Base-by-base conservation (phyloP, 2,329 filamentous ascomycete genomes). In the Ophiocordyceps camponoti-rufipedis region DNA sequence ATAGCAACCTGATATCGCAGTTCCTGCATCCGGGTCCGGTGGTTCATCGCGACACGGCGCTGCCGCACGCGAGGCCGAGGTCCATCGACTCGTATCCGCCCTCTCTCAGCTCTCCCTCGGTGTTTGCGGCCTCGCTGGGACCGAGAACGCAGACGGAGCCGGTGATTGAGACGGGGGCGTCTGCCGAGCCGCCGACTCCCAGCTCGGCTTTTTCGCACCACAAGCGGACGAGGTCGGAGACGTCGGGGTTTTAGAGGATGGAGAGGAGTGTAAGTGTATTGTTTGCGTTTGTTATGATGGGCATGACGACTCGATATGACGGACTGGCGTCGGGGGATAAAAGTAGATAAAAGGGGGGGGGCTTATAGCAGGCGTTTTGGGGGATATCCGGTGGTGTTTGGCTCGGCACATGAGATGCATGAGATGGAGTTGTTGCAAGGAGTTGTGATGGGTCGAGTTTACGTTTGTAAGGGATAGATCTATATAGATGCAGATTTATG, bases 1-100 rank as follows among this genome's bases (percentile, higher is more conserved):
- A 65, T 42, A 62, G 62, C 48, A 69, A 65, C 50, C 50, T 73
- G 5, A 53, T 73, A 28, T 57, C 65, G 5, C 62, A 66, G 43
- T 59, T 74, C 28, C 55, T 74, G 12, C 70, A 70, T 43, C 70
- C 69, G 0, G 70, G 70, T 0, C 70, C 70, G 0, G 56, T 57
- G 9, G 51, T 66, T 5, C 58, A 58, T 14, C 58, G 55, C 8
- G 56, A 60, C 14, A 48, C 43, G 8, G 23, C 29, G 11, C 14
- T 41, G 18, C 43, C 39, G 2, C 57, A 57, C 42, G 56, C 53
- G 40, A 54, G 58, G 19, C 49, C 48, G 13, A 53, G 49, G n/a
- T 63, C 61, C 6, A 52, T 45, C 10, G 51, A 53, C 13, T 51
- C 53, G 8, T 49, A 52, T 11, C n/a, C 32, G 32, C 32, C 32